phyloP scores from a whole-genome alignment of 805 yeast genomes.

The Suhomyces xylopsoci region DNA sequence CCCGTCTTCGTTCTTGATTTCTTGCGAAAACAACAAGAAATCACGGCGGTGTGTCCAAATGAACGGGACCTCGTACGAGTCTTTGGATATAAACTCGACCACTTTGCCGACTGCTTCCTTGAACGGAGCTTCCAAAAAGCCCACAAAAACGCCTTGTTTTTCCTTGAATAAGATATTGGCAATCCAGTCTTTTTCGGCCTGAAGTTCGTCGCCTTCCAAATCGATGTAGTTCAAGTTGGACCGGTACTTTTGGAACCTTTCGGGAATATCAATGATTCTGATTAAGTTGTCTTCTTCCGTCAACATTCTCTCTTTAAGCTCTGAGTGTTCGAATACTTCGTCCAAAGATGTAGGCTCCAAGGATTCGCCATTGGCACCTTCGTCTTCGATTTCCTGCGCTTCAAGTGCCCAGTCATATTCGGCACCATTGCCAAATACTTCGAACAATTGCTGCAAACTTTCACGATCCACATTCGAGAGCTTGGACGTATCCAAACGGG shows the following conservation, averaged over 20 bases:
- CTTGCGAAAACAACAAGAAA: constrained; percentile 61
- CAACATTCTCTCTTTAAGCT: constrained; percentile 82
- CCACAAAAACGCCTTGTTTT: constrained; percentile 45
- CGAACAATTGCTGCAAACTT: constrained; percentile 86
- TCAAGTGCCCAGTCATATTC: constrained; percentile 98
- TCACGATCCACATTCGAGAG: constrained; percentile 76
- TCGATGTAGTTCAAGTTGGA: constrained; percentile 64
- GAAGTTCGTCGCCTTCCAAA: constrained; percentile 65
- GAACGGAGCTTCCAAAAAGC: constrained; percentile 49
- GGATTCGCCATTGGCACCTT: constrained; percentile 46
- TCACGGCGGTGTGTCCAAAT: constrained; percentile 96
- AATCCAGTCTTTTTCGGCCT: constrained; percentile 77
- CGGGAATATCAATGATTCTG: constrained; percentile 86
- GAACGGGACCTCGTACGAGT: constrained; percentile 86
- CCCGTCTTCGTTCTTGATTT: constrained; percentile 40
- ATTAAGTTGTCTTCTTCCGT: constrained; percentile 90
- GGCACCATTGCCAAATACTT: constrained; percentile 94
- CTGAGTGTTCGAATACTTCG: constrained; percentile 93
- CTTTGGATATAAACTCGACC: constrained; percentile 69
- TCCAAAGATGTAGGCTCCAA: constrained; percentile 62
- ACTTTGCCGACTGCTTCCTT: constrained; percentile 67
- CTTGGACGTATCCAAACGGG: constrained; percentile 54
- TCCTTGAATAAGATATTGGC: constrained; percentile 59
- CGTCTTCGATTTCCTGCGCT: constrained; percentile 70
- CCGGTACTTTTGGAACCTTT: constrained; percentile 81